A percentile compares a stretch with the other conserved stretches of the same genome.
These are phyloP conservation scores for Trametes villosa DNA, from an alignment of 768 basidiomycete genomes.

Conservation along the genomic window DNA sequence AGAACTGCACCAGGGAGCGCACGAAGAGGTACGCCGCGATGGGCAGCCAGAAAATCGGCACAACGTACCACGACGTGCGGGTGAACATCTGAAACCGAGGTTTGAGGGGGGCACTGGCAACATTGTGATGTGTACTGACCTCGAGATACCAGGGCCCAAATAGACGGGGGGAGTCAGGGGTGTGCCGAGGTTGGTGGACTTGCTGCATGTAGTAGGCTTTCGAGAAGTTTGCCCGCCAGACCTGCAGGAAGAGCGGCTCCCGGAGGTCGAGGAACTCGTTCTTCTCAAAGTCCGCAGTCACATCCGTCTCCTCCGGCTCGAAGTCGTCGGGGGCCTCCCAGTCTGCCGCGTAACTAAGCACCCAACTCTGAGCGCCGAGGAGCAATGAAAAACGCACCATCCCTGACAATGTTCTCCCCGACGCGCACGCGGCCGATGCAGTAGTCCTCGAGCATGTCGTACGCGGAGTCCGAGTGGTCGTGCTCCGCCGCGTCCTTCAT, in stretches of 20 bases:
- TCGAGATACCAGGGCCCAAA: slow-evolving; percentile 86
- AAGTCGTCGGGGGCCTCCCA: slow-evolving; percentile 93
- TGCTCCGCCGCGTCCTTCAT: slow-evolving; percentile 87
- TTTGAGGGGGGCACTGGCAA: not conserved
- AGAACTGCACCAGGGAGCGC: slow-evolving; percentile 84
- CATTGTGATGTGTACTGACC: slow-evolving; percentile 43
- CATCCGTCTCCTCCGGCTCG: slow-evolving; percentile 88
- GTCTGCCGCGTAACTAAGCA: slow-evolving; percentile 48
- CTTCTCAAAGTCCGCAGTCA: slow-evolving; percentile 79
- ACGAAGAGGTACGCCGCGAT: slow-evolving; percentile 79
- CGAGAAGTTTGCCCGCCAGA: slow-evolving; percentile 88
- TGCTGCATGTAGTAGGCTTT: slow-evolving; percentile 97
- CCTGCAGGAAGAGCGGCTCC: slow-evolving; percentile 82
- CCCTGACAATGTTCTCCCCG: slow-evolving; percentile 73
- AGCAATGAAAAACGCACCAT: slow-evolving; percentile 58
- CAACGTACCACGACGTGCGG: slow-evolving; percentile 90
- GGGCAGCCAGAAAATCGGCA: slow-evolving; percentile 91
- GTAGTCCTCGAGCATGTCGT: slow-evolving; percentile 90
- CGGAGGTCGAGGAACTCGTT: slow-evolving; percentile 91
- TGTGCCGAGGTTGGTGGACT: slow-evolving; percentile 94
- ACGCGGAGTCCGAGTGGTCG: slow-evolving; percentile 89
- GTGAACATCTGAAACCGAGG: slow-evolving; percentile 63
- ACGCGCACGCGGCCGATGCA: slow-evolving; percentile 81
- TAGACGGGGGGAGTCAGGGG: slow-evolving; percentile 80
- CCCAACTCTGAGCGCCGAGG: not conserved